A percentile compares a stretch with the other conserved stretches of the same genome.
phyloP scores from a whole-genome alignment of 768 basidiomycete species.

The Mycena kentingensis region DNA sequence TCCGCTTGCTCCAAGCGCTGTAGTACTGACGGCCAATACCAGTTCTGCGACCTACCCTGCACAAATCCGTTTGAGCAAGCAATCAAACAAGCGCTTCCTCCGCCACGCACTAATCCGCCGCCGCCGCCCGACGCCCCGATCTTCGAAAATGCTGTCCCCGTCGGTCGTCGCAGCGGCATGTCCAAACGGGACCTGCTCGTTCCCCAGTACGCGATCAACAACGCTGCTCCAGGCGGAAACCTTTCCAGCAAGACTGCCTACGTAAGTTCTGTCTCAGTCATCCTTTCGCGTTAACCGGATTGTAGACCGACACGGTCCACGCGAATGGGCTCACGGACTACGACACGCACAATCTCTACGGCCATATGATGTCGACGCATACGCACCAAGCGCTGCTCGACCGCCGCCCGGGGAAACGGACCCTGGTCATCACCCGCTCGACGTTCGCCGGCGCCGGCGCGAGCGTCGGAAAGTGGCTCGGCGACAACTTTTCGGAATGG shows the following conservation, averaged over 20 bases:
- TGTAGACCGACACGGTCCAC: slow-evolving; percentile 49
- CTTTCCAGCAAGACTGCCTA: slow-evolving; percentile 58
- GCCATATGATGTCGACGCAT: slow-evolving; percentile 69
- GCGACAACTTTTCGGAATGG: slow-evolving; percentile 65
- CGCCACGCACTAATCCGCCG: slow-evolving; percentile 47
- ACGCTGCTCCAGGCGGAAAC: slow-evolving; percentile 47
- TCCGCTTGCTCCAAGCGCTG: neutral
- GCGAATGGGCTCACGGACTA: slow-evolving; percentile 62
- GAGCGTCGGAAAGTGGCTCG: slow-evolving; percentile 75
- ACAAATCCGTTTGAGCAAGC: slow-evolving; percentile 62
- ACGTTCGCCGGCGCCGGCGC: slow-evolving; percentile 71
- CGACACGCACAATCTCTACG: slow-evolving; percentile 68
- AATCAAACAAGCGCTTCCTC: slow-evolving; percentile 52
- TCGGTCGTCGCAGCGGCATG: slow-evolving; percentile 13
- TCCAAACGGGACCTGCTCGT: slow-evolving; percentile 42
- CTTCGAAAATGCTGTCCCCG: slow-evolving; percentile 35
- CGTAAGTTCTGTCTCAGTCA: slow-evolving; percentile 34
- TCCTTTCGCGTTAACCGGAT: neutral
- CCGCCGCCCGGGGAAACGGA: slow-evolving; percentile 59
- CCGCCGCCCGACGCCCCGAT: slow-evolving; percentile 59
- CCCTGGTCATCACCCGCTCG: slow-evolving; percentile 72
- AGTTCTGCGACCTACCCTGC: slow-evolving; percentile 70
- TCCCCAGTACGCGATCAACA: slow-evolving; percentile 63
- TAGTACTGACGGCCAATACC: slow-evolving; percentile 3
- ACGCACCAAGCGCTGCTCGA: slow-evolving; percentile 64